These are phyloP conservation scores for Niveomyces coronatus DNA, from an alignment of 2,329 filamentous ascomycete species.

Conservation along the genomic window DNA sequence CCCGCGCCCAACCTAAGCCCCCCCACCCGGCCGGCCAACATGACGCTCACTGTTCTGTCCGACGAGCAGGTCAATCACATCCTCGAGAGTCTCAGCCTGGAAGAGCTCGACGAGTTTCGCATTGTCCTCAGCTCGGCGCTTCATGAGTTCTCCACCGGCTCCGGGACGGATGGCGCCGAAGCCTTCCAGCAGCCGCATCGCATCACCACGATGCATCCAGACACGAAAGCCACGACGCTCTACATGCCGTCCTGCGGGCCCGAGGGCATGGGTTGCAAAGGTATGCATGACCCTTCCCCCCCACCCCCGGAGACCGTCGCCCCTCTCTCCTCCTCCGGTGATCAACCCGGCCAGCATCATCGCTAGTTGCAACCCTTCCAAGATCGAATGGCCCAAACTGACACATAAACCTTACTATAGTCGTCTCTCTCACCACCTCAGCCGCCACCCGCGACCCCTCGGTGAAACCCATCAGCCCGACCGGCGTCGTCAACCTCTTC, in stretches of 20 bases:
- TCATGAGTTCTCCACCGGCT: slow-evolving; percentile 51
- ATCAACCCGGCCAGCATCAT: no score
- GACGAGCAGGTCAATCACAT: slow-evolving; percentile 45
- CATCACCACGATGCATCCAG: slow-evolving; percentile 35
- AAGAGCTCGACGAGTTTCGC: slow-evolving; percentile 45
- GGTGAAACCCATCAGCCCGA: slow-evolving; percentile 35
- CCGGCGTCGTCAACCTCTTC: slow-evolving; percentile 62
- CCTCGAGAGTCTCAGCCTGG: slow-evolving; percentile 40
- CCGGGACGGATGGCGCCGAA: slow-evolving; percentile 30
- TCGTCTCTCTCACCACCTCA: slow-evolving; percentile 50
- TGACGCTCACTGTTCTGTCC: slow-evolving; percentile 49
- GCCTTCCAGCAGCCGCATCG: slow-evolving; percentile 47
- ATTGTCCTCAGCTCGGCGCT: slow-evolving; percentile 39
- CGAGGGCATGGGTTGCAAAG: slow-evolving; percentile 57
- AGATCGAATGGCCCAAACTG: no score
- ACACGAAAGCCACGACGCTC: slow-evolving; percentile 48
- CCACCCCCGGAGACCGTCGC: neutral
- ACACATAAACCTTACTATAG: slow-evolving; percentile 26
- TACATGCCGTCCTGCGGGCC: slow-evolving; percentile 66
- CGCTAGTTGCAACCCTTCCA: no score
- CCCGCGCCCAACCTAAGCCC: slow-evolving; percentile 6
- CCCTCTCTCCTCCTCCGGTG: no score
- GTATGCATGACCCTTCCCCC: slow-evolving; percentile 20
- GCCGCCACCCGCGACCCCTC: slow-evolving; percentile 18
- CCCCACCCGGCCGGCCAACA: slow-evolving; percentile 23